Evolutionary conservation across 2,329 filamentous ascomycete species (phyloP), one percentile per base, ranked within the genome.

Genomic region (Sporothrix brunneoviolacea): DNA sequence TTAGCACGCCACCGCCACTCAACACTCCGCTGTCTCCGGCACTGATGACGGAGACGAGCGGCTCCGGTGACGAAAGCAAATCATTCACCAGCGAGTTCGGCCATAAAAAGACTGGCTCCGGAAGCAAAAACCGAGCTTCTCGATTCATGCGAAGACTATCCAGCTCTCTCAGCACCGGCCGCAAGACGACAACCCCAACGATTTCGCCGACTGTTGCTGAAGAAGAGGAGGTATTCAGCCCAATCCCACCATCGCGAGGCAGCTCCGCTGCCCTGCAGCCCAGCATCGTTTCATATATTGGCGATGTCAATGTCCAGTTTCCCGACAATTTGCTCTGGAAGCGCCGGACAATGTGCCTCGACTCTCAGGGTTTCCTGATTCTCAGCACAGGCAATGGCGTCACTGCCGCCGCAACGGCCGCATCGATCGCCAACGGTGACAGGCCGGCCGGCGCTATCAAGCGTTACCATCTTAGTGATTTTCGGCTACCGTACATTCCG

Each of bases 261-360:
- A 54, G 53, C 50, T 9, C 52, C n/a, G n/a, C n/a, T 42, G 58
- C 62, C 43, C 48, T 60, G n/a, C 58, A 65, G 53, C 58, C 66
- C 15, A 68, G 66, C 42, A 70, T 82, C 47, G 75, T 84, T 22
- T 75, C 88, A 4, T 83, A 85, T 55, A 78, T 95, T 66, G 89
- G 91, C 43, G 88, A 96, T 61, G 84, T 98, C 56, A 97, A 98
- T 61, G 88, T 97, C 10, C 93, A 98, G 65, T 96, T 98, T 64
- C 93, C 93, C 0, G 91, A 97, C 64, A 95, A 89, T 49, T 75
- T 98, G 41, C 76, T 98, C 12, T 98, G 93, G 93, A 98, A 97
- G 72, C 86, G 91, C 49, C 83, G 93, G 54, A 90, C 85, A 61
- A 83, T 96, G 68, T 85, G 85, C 57, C 80, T 98, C 51, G 91